Conservation (phyloP, 1,139 yeast genomes). For the Protomyces lactucae-debilis region DNA sequence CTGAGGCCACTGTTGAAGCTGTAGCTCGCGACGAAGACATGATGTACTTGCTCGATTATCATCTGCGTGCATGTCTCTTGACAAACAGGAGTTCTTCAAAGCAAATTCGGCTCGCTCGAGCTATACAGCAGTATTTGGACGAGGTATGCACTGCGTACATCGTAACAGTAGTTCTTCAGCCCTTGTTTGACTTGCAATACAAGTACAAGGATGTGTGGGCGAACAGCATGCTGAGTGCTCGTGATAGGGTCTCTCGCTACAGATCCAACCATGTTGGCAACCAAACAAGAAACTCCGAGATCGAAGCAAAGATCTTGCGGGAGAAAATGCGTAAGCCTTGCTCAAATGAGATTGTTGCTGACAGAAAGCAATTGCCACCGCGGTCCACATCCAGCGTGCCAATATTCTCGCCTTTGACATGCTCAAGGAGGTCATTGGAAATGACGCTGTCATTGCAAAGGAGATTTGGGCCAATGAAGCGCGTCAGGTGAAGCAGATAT, state of each 20-base stretch:
- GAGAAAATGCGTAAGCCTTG: background rate
- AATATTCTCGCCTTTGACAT: constrained; percentile 7
- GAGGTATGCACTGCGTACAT: background rate
- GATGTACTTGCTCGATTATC: constrained; percentile 6
- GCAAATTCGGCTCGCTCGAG: constrained; percentile 9
- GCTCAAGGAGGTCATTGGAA: background rate
- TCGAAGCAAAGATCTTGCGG: too few species aligned
- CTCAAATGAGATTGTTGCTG: background rate
- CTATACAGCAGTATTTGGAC: constrained; percentile 9
- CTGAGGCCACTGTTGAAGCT: background rate
- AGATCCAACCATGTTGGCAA: too few species aligned
- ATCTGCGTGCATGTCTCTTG: constrained; percentile 9
- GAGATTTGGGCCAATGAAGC: background rate
- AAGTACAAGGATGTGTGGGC: constrained; percentile 5
- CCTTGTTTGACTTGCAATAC: background rate
- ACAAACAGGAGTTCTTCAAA: background rate
- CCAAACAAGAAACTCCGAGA: too few species aligned
- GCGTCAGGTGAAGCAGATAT: background rate
- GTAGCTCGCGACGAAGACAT: constrained; percentile 1
- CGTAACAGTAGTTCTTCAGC: background rate
- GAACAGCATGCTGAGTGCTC: background rate
- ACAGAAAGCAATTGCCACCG: background rate
- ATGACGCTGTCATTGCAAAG: background rate
- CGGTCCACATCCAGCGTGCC: background rate
- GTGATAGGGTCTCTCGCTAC: background rate